Conservation (phyloP, 2,329 filamentous ascomycete genomes). For the Fusarium poae region DNA sequence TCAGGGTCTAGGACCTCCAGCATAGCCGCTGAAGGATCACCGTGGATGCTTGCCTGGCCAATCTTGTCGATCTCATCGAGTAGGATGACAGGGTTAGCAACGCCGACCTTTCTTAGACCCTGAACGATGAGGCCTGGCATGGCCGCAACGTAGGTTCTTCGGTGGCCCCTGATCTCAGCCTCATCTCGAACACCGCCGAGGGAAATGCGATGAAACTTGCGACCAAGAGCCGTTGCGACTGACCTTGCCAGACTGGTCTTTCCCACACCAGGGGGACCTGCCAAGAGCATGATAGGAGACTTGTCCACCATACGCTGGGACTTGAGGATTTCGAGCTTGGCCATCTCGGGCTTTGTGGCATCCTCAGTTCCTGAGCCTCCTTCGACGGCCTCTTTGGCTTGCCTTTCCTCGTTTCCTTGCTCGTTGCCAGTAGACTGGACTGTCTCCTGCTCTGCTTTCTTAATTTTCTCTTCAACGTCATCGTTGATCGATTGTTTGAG, state of each 20-base stretch:
- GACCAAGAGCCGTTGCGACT: conserved; percentile 88
- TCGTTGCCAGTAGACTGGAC: conserved; percentile 51
- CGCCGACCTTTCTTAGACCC: conserved; percentile 93
- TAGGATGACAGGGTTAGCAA: conserved; percentile 93
- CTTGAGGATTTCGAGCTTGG: conserved; percentile 81
- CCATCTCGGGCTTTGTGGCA: conserved; percentile 55
- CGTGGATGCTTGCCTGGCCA: conserved; percentile 89
- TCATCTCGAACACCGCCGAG: conserved; percentile 96
- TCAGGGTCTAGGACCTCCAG: conserved; percentile 97
- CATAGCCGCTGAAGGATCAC: conserved; percentile 97
- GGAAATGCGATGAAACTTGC: conserved; percentile 97
- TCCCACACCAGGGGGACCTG: conserved; percentile 92
- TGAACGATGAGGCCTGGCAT: conserved; percentile 97
- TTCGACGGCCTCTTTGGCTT: conserved; percentile 35
- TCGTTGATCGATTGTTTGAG: conserved; percentile 93
- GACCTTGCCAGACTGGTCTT: conserved; percentile 97
- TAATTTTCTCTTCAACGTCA: conserved; percentile 83
- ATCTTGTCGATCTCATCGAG: conserved; percentile 99
- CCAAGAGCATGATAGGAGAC: conserved; percentile 92
- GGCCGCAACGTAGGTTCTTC: conserved; percentile 96
- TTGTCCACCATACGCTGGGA: conserved; percentile 91
- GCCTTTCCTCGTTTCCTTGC: conserved; percentile 33
- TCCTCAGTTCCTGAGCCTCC: conserved; percentile 46
- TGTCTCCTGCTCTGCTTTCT: conserved; percentile 71
- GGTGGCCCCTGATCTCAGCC: conserved; percentile 94